Evolutionary conservation across 768 basidiomycete species (phyloP).

Genomic region (Lentinula guzmanii): DNA sequence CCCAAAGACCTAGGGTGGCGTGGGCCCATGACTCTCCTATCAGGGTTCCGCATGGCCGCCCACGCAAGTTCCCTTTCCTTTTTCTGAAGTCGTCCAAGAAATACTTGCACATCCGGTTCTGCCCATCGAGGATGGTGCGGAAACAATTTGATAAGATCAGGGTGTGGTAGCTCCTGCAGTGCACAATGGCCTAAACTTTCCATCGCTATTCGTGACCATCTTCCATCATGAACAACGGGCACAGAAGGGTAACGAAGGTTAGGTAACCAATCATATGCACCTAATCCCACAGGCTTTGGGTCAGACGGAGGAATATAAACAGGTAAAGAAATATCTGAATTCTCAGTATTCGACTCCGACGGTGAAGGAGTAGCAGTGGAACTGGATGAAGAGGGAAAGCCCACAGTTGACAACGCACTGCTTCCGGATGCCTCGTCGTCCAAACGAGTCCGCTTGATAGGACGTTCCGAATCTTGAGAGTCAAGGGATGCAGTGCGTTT

Average conservation of each 20-base stretch:
- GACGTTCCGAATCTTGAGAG: neutral
- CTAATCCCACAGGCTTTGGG: neutral
- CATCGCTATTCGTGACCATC: neutral
- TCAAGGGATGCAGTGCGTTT: neutral
- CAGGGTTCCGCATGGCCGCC: neutral
- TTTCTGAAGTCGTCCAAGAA: neutral
- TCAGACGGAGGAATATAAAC: neutral
- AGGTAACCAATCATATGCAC: neutral
- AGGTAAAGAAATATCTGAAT: neutral
- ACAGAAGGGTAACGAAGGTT: neutral
- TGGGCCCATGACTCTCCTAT: neutral
- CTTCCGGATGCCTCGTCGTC: neutral
- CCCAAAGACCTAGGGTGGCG: neutral
- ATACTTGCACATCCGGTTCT: slow-evolving; percentile 1
- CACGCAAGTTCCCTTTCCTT: neutral
- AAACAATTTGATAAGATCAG: neutral
- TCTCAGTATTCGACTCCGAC: neutral
- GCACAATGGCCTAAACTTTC: slow-evolving; percentile 1
- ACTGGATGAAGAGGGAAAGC: neutral
- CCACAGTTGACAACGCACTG: neutral
- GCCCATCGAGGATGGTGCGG: slow-evolving; percentile 6
- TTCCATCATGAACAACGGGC: neutral
- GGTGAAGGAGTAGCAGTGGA: neutral
- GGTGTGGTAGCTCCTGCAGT: neutral
- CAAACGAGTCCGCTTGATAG: neutral